Percentiles rank a stretch among this genome's conserved stretches.
phyloP scores from a whole-genome alignment of 2,329 filamentous ascomycete species.

The Fusarium poae region DNA sequence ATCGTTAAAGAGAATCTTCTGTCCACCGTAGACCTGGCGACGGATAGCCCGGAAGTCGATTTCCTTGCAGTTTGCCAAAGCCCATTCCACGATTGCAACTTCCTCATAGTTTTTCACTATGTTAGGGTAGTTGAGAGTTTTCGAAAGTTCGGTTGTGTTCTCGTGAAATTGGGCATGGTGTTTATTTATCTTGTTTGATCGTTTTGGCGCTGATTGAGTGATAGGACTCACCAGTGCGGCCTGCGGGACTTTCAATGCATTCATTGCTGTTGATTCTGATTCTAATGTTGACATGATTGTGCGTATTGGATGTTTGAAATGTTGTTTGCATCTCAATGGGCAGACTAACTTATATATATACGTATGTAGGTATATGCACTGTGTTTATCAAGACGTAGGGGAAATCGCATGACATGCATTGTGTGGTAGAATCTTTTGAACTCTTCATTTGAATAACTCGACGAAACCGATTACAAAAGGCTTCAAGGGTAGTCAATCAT shows the following conservation, averaged over 20 bases:
- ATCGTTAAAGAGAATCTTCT: neutral
- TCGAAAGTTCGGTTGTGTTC: neutral
- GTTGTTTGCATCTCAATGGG: neutral
- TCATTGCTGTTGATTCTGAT: neutral
- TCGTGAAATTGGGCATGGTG: neutral
- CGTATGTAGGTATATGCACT: neutral
- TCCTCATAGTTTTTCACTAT: neutral
- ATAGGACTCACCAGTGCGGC: neutral
- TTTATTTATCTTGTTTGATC: neutral
- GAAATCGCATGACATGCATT: neutral
- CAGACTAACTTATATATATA: neutral
- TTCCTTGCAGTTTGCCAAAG: neutral
- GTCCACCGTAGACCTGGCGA: neutral
- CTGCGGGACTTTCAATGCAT: neutral
- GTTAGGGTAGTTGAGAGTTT: neutral
- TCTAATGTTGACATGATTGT: neutral
- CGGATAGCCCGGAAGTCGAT: neutral
- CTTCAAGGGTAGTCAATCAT: neutral
- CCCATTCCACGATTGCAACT: neutral
- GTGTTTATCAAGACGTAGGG: neutral
- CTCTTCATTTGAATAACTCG: neutral
- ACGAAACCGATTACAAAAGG: neutral
- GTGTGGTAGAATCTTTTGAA: neutral
- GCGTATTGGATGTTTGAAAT: neutral
- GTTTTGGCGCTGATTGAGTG: neutral